Percentiles rank a stretch among this genome's conserved stretches.
These are phyloP conservation scores for Arabidopsis arenosa DNA, from an alignment of 345 rosid species.

Conservation along the genomic window DNA sequence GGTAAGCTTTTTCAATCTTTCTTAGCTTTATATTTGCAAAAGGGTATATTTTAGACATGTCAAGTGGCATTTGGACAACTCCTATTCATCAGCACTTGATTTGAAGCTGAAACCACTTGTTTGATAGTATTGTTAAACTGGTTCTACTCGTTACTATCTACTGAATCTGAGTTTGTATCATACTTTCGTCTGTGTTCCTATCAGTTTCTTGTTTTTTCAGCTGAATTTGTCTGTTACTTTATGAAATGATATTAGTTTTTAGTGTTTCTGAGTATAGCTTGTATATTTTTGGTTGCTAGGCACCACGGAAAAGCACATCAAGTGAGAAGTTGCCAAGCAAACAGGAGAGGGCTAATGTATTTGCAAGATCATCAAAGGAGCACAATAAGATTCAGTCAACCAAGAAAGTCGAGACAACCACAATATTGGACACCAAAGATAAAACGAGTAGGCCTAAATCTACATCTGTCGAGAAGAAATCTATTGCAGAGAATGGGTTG, in stretches of 20 bases:
- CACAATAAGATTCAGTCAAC: conserved; percentile 55
- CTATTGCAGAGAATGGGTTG: conserved; percentile 62
- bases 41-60: background rate
- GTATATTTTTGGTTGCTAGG: conserved; percentile 53
- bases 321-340: conserved; percentile 62
- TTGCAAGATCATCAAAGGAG: conserved; percentile 63
- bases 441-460: conserved; percentile 55
- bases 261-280: conserved; percentile 13
- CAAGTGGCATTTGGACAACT: conserved; percentile 18
- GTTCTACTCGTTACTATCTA: background rate
- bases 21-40: conserved; percentile 17
- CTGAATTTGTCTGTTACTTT: conserved; percentile 8
- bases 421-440: conserved; percentile 62
- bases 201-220: background rate
- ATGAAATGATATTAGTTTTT: background rate
- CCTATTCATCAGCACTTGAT: background rate
- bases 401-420: conserved; percentile 60
- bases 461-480: conserved; percentile 54
- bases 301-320: conserved; percentile 78
- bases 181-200: background rate
- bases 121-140: background rate
- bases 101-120: conserved; percentile 9
- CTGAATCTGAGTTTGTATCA: background rate
- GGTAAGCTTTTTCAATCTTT: conserved; percentile 55
- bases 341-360: conserved; percentile 62